Conservation (phyloP, 805 yeast species). For the Cyberlindnera misumaiensis region DNA sequence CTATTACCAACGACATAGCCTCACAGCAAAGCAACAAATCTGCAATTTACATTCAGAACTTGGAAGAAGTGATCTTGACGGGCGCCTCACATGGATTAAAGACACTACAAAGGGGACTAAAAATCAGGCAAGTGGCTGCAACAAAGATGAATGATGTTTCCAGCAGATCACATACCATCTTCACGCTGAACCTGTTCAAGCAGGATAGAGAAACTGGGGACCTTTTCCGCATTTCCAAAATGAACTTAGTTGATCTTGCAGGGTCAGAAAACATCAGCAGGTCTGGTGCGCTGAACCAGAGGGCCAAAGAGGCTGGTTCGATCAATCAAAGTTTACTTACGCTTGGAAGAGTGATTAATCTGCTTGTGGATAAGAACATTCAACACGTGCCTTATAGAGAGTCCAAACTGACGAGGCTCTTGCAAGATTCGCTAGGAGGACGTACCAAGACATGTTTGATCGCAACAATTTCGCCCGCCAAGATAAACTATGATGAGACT, state of each 20-base stretch:
- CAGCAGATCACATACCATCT: slow-evolving; percentile 72
- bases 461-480: slow-evolving; percentile 84
- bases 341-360: slow-evolving; percentile 82
- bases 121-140: slow-evolving; percentile 57
- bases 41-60: slow-evolving; percentile 50
- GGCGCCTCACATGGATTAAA: slow-evolving; percentile 50
- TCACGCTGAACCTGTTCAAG: slow-evolving; percentile 54
- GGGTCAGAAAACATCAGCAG: slow-evolving; percentile 88
- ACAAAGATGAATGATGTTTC: slow-evolving; percentile 71
- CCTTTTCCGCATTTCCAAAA: slow-evolving; percentile 51
- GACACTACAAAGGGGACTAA: slow-evolving; percentile 49
- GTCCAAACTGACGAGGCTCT: slow-evolving; percentile 65
- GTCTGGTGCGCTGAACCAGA: slow-evolving; percentile 79
- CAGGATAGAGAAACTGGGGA: slow-evolving; percentile 37
- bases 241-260: slow-evolving; percentile 89
- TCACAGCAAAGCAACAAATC: slow-evolving; percentile 13
- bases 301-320: slow-evolving; percentile 92
- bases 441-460: slow-evolving; percentile 79
- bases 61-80: slow-evolving; percentile 53
- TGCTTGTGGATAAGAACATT: slow-evolving; percentile 51
- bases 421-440: slow-evolving; percentile 84
- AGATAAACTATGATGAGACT: slow-evolving; percentile 72
- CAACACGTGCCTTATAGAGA: slow-evolving; percentile 82
- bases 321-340: slow-evolving; percentile 85
- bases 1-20: neutral